phyloP scores from a whole-genome alignment of 2,329 filamentous ascomycete species.

The Boeremia exigua region DNA sequence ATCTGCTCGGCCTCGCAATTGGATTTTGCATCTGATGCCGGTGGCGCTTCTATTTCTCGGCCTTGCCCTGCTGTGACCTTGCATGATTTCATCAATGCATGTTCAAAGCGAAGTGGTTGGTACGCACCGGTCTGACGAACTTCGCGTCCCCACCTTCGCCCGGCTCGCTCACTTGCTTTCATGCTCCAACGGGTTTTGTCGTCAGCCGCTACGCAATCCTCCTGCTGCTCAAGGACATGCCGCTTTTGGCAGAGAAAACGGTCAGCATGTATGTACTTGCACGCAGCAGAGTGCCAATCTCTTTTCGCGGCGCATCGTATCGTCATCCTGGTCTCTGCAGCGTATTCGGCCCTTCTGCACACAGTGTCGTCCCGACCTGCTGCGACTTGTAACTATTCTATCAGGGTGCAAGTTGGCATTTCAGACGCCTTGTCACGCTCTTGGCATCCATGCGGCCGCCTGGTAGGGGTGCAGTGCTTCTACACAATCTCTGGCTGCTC shows the following conservation, averaged over 20 bases:
- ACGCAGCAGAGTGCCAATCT: neutral
- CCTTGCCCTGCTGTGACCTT: conserved; percentile 22
- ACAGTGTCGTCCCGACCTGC: neutral
- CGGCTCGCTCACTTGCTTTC: conserved; percentile 21
- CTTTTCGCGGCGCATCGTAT: neutral
- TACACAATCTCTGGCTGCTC: neutral
- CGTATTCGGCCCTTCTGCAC: conserved; percentile 9
- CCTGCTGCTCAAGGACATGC: neutral
- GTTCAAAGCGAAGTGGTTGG: conserved; percentile 28
- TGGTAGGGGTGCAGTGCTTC: neutral
- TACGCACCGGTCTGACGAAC: conserved; percentile 13
- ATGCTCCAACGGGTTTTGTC: conserved; percentile 1
- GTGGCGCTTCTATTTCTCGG: conserved; percentile 23
- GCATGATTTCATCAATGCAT: conserved; percentile 27
- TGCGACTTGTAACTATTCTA: neutral
- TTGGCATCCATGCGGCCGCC: neutral
- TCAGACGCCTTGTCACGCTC: neutral
- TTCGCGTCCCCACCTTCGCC: conserved; percentile 24
- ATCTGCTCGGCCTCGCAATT: conserved; percentile 15
- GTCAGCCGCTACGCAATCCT: conserved; percentile 10
- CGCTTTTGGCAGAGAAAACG: neutral
- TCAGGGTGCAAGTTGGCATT: conserved; percentile 1
- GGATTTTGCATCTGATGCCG: conserved; percentile 13
- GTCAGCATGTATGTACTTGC: conserved; percentile 1
- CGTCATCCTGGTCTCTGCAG: conserved; percentile 1